Evolutionary conservation across 345 rosid genomes (phyloP), one percentile per base, ranked within the genome.

Genomic region (Citrus mangshanensis): DNA sequence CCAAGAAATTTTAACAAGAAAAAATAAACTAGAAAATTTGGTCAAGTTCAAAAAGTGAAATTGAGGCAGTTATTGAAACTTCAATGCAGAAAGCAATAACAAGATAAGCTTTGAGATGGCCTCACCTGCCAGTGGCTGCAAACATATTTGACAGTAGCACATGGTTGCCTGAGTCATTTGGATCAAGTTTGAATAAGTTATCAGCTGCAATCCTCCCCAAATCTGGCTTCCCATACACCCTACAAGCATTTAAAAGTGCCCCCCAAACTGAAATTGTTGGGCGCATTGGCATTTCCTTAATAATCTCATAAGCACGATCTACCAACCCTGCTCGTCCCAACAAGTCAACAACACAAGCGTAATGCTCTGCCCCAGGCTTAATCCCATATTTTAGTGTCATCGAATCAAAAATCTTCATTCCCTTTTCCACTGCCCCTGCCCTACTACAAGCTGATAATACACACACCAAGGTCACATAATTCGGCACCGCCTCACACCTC

Each of bases 201-300:
- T 85, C 79, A 77, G 98, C 97, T 21, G 93, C 97, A 69, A 92
- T 77, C 63, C 77, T 83, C 70, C 97, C 98, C 61, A 92, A 81
- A 5, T 88, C 89, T 34, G 85, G 92, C 84, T 87, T 89, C 76
- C 85, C 68, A 78, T 92, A 82, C 73, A 93, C 91, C 88, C 90
- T 85, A 76, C 97, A 90, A 68, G 95, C 98, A 83, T 89, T 92
- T 65, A 93, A 90, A 81, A 95, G 97, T 70, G 98, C 92, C 3
- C 98, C 97, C 98, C 98, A 95, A 64, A 92, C 83, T 21, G 95
- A 85, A 65, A 91, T 85, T 13, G 95, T 90, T 6, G 95, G 98
- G 70, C 12, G 76, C 58, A 93, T 82, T 22, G 95, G 93, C 91
- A 95, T 88, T 82, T 86, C 81, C 79, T 78, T 83, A 34, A 93